Conservation (phyloP, 2,329 filamentous ascomycete genomes). For the Fusarium sp. region DNA sequence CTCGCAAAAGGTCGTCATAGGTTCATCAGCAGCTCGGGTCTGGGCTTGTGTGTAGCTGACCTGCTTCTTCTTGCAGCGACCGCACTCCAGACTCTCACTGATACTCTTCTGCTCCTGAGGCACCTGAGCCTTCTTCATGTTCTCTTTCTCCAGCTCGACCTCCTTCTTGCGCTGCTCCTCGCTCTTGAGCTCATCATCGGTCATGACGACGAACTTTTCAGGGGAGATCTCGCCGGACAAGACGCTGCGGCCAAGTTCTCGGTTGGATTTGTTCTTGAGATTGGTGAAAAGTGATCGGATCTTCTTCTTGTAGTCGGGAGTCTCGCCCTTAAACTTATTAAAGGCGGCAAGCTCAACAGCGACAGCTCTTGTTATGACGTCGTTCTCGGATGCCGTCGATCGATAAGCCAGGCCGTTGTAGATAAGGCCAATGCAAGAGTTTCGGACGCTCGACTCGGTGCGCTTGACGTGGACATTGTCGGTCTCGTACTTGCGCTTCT, state of each 20-base stretch:
- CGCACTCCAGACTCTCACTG: constrained; percentile 87
- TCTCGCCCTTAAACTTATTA: constrained; percentile 77
- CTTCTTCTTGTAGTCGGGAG: constrained; percentile 84
- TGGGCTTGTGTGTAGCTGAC: constrained; percentile 97
- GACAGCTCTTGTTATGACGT: constrained; percentile 79
- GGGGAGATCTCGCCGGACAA: constrained; percentile 79
- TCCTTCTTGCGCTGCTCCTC: constrained; percentile 84
- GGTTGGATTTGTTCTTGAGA: constrained; percentile 92
- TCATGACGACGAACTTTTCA: constrained; percentile 85
- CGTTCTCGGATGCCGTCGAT: constrained; percentile 77
- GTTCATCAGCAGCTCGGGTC: constrained; percentile 95
- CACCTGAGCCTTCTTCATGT: constrained; percentile 97
- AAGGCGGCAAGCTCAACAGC: constrained; percentile 88
- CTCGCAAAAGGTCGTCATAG: constrained; percentile 83
- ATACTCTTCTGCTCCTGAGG: constrained; percentile 92
- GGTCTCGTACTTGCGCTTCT: constrained; percentile 85
- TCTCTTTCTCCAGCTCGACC: constrained; percentile 83
- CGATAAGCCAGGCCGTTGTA: constrained; percentile 88
- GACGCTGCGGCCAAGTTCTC: constrained; percentile 80
- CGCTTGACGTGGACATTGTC: constrained; percentile 84
- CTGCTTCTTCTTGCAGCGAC: constrained; percentile 92
- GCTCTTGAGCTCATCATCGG: constrained; percentile 90
- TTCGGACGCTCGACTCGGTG: constrained; percentile 79
- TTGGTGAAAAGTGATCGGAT: constrained; percentile 94
- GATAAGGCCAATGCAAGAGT: constrained; percentile 89